Conservation (phyloP, 768 basidiomycete species). For the Clathrus columnatus region DNA sequence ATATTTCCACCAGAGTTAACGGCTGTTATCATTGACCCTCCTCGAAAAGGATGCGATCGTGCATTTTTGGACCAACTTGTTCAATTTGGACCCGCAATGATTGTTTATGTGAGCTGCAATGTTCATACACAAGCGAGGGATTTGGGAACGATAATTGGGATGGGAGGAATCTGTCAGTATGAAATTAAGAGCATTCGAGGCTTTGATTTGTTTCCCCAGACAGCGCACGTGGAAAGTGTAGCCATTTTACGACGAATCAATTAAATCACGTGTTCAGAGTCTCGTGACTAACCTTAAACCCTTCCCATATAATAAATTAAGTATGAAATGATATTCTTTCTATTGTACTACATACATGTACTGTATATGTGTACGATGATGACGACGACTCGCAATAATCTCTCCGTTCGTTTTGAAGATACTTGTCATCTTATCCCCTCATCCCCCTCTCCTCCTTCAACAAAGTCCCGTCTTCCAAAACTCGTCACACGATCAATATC, state of each 20-base stretch:
- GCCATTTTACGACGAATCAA: conserved; percentile 43
- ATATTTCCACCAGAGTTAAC: conserved; percentile 59
- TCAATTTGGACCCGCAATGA: conserved; percentile 50
- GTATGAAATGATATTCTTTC: too few relatives aligned
- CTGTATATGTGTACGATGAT: too few relatives aligned
- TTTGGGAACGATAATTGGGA: conserved; percentile 56
- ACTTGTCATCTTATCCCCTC: conserved; percentile 68
- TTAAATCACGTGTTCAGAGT: too few relatives aligned
- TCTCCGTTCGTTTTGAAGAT: conserved; percentile 56
- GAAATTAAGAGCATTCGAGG: conserved; percentile 76
- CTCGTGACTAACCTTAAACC: too few relatives aligned
- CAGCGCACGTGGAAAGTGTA: conserved; percentile 85
- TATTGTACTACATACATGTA: too few relatives aligned
- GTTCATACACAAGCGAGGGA: conserved; percentile 91
- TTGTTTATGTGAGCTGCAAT: conserved; percentile 93
- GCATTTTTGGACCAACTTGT: conserved; percentile 71
- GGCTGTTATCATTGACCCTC: conserved; percentile 80
- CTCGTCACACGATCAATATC: conserved; percentile 59
- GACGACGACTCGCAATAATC: too few relatives aligned
- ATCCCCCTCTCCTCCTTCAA: conserved; percentile 27
- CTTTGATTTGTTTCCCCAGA: conserved; percentile 95
- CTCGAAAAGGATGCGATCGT: conserved; percentile 88
- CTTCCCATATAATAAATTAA: too few relatives aligned
- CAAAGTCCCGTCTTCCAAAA: conserved; percentile 28
- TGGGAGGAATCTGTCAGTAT: conserved; percentile 54